Evolutionary conservation across 371 early-diverging fungal species (phyloP), one percentile per base, ranked within the genome.

Genomic region (Mucor mucedo): DNA sequence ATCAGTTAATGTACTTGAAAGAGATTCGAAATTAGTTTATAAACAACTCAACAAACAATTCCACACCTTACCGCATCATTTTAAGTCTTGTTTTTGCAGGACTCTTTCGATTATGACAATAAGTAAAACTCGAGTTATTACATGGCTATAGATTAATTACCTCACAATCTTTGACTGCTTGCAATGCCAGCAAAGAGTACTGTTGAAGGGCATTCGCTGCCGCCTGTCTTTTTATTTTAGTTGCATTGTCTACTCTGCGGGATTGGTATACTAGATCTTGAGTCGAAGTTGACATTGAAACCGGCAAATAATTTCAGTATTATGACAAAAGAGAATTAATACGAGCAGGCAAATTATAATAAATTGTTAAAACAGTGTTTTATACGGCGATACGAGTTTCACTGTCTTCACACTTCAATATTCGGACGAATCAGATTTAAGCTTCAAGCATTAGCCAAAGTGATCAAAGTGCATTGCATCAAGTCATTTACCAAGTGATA

Each of bases 31-130:
- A 39, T 35, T 35, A 27, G 45, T 27, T 21, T 33, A 14, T 28
- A 21, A 30, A n/a, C 14, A 21, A 21, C 21, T 21, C 21, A 21
- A 11, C 44, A 21, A 28, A 21, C 2, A 5, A 10, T 13, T n/a
- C 11, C 8, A 39, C 11, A 47, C 21, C 13, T 32, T 66, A 70
- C 71, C 65, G 55, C 71, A 71, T 71, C 64, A 64, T 58, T 33
- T 62, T 67, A n/a, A 71, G 28, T 14, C 71, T 59, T n/a, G 65
- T 71, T n/a, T 62, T 67, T 50, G 71, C 67, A n/a, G 71, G 71
- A 52, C 57, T 67, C 71, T 71, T 44, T 21, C 27, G 2, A 27
- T 35, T 27, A 14, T 16, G 0, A 42, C 27, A 42, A 4, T 11
- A 29, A 3, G 1, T 30, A 30, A 50, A 30, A 50, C 27, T 27